Conservation (phyloP, 2,329 filamentous ascomycete species). For the Emericellopsis atlantica region DNA sequence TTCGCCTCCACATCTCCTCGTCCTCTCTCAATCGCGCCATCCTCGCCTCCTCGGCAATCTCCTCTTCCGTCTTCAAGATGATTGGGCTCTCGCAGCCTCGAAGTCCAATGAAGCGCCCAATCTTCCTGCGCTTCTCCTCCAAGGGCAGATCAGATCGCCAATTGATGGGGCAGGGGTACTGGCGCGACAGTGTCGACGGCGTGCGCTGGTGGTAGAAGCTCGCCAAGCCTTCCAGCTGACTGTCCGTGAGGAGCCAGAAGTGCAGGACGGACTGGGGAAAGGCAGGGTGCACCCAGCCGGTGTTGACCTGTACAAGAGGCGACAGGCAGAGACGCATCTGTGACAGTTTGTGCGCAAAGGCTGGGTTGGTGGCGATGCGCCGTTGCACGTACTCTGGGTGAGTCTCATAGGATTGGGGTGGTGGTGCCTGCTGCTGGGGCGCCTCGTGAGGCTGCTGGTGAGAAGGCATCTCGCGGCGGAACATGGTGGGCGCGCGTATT, state of each 20-base stretch:
- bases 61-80: slow-evolving; percentile 29
- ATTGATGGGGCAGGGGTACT: slow-evolving; percentile 57
- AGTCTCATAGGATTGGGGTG: slow-evolving; percentile 12
- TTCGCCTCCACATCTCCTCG: slow-evolving; percentile 34
- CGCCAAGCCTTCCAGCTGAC: slow-evolving; percentile 56
- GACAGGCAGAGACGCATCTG: slow-evolving; percentile 54
- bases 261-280: slow-evolving; percentile 57
- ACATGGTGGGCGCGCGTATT: slow-evolving; percentile 12
- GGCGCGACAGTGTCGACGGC: slow-evolving; percentile 35
- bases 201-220: slow-evolving; percentile 62
- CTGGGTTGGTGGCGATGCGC: slow-evolving; percentile 30
- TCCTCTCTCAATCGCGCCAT: slow-evolving; percentile 24
- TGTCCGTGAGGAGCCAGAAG: slow-evolving; percentile 63
- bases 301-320: slow-evolving; percentile 52
- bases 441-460: not conserved
- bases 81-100: slow-evolving; percentile 35
- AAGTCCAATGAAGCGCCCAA: slow-evolving; percentile 64
- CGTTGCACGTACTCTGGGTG: slow-evolving; percentile 6
- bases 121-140: slow-evolving; percentile 58
- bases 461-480: slow-evolving; percentile 17
- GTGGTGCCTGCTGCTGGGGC: not conserved
- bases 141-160: slow-evolving; percentile 43
- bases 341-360: slow-evolving; percentile 46
- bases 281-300: slow-evolving; percentile 47
- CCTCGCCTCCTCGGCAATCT: slow-evolving; percentile 31